Evolutionary conservation across 441 rosid genomes (phyloP).

Genomic region (Mallotus japonicus): DNA sequence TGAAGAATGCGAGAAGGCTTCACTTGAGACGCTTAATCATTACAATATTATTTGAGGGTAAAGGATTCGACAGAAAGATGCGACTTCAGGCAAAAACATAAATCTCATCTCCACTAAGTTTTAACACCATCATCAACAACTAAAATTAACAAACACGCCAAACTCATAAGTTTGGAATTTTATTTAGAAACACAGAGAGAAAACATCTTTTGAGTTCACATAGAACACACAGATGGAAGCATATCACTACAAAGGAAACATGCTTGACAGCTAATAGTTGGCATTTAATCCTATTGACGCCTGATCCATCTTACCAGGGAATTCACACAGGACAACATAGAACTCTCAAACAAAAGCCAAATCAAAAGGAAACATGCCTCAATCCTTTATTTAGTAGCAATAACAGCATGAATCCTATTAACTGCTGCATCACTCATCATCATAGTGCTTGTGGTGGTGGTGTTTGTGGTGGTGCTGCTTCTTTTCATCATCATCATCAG

Average conservation of each 20-base stretch:
- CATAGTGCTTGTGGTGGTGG: constrained; percentile 52
- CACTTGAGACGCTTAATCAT: too few relatives aligned
- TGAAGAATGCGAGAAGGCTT: too few relatives aligned
- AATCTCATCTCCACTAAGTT: too few relatives aligned
- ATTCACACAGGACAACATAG: too few relatives aligned
- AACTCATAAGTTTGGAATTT: constrained; percentile 26
- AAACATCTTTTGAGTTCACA: not conserved
- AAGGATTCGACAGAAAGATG: too few relatives aligned
- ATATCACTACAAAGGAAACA: not conserved
- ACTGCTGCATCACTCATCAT: constrained; percentile 48
- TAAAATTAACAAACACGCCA: not conserved
- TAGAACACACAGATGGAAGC: constrained; percentile 7
- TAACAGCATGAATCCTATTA: constrained; percentile 35
- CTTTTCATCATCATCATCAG: constrained; percentile 59
- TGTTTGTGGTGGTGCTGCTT: constrained; percentile 37
- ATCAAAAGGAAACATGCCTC: constrained; percentile 23
- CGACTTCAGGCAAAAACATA: too few relatives aligned
- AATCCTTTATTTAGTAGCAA: constrained; percentile 47
- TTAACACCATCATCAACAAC: too few relatives aligned
- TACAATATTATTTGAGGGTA: too few relatives aligned
- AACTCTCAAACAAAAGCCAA: too few relatives aligned
- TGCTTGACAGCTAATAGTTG: constrained; percentile 22
- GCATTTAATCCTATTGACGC: constrained; percentile 31
- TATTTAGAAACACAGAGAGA: constrained; percentile 15
- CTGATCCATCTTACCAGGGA: too few relatives aligned